phyloP scores from a whole-genome alignment of 257 asterid species.

The Solanum tarijense region DNA sequence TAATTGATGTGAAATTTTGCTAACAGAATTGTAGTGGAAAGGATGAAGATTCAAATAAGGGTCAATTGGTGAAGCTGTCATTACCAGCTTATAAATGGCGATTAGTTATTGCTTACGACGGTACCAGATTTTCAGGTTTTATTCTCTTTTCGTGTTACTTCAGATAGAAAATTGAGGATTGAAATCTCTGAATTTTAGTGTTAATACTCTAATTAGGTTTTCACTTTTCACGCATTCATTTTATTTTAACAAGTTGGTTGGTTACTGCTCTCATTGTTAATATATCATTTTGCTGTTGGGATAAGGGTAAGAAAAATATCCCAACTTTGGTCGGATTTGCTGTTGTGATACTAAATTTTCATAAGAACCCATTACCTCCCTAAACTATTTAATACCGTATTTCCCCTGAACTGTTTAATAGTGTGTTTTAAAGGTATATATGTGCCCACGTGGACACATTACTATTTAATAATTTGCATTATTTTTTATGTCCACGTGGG shows the following conservation, averaged over 20 bases:
- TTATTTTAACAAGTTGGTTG: neutral
- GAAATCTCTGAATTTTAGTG: neutral
- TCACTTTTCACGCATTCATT: neutral
- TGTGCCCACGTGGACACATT: too few relatives aligned
- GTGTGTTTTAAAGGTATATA: too few relatives aligned
- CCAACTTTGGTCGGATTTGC: too few relatives aligned
- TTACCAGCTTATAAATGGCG: slow-evolving; percentile 59
- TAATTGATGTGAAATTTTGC: neutral
- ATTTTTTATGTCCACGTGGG: too few relatives aligned
- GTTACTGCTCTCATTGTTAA: neutral
- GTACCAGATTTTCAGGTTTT: slow-evolving; percentile 80
- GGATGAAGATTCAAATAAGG: slow-evolving; percentile 8
- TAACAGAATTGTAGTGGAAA: slow-evolving; percentile 27
- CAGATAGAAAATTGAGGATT: neutral
- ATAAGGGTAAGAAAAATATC: too few relatives aligned
- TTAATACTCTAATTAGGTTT: neutral
- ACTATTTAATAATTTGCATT: too few relatives aligned
- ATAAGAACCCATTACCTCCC: too few relatives aligned
- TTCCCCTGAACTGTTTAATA: too few relatives aligned
- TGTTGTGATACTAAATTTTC: too few relatives aligned
- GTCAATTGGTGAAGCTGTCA: neutral
- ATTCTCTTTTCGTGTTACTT: neutral
- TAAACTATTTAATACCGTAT: too few relatives aligned
- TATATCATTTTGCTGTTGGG: neutral
- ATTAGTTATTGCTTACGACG: slow-evolving; percentile 75